Conservation (phyloP, 2,329 filamentous ascomycete genomes). For the Clonostachys sp. region DNA sequence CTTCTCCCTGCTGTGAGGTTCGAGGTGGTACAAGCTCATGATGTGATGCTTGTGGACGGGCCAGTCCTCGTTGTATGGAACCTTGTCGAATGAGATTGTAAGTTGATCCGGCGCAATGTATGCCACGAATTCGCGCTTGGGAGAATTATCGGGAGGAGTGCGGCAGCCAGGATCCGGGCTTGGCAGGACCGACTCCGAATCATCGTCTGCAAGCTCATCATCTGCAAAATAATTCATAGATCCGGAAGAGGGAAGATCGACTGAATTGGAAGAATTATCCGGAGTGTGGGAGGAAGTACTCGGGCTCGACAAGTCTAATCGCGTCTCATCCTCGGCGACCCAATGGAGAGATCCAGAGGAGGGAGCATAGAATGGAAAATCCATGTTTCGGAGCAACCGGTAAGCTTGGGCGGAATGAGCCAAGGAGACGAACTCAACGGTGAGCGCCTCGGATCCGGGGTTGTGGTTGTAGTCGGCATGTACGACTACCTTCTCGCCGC, state of each 20-base stretch:
- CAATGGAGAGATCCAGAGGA: not conserved
- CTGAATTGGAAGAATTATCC: not conserved
- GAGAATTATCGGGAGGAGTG: not conserved
- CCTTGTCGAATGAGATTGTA: not conserved
- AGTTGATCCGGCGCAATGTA: not conserved
- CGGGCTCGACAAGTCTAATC: not conserved
- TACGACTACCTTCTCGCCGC: slow-evolving; percentile 4
- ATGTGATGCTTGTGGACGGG: not conserved
- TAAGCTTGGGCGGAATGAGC: not conserved
- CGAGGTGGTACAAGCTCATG: not conserved
- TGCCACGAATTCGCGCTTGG: not conserved
- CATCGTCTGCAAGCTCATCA: not conserved
- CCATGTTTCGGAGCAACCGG: not conserved
- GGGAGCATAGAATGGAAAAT: not conserved
- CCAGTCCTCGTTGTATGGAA: slow-evolving; percentile 2
- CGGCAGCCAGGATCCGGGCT: not conserved
- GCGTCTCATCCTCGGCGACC: too few relatives aligned
- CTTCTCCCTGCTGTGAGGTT: not conserved
- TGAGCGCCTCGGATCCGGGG: not conserved
- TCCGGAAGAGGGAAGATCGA: too few relatives aligned
- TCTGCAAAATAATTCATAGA: not conserved
- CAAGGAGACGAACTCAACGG: not conserved
- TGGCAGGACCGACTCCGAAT: not conserved
- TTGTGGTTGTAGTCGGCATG: slow-evolving; percentile 1
- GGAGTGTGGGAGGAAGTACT: not conserved